phyloP scores from a whole-genome alignment of 2,329 filamentous ascomycete species.

The Hymenoscyphus albidus region DNA sequence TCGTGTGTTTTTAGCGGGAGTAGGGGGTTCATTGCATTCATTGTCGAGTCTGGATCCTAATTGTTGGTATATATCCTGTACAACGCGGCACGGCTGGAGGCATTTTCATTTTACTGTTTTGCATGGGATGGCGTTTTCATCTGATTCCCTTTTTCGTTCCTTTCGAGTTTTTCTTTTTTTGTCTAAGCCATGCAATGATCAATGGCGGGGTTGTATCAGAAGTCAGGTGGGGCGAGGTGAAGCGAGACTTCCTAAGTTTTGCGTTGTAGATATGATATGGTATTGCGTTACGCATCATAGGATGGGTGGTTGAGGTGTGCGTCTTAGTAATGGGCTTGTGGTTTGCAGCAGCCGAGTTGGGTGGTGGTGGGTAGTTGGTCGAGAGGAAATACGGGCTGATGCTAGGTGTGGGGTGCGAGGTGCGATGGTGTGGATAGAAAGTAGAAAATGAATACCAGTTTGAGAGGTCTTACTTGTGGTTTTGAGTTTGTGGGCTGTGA shows the following conservation, averaged over 20 bases:
- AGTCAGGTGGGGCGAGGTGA: background rate
- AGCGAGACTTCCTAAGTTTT: background rate
- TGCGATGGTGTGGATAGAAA: background rate
- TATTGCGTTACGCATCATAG: background rate
- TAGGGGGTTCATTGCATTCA: background rate
- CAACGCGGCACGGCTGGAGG: background rate
- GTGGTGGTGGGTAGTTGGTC: background rate
- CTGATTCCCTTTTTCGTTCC: background rate
- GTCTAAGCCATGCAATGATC: background rate
- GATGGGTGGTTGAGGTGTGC: too few relatives aligned
- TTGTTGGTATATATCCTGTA: background rate
- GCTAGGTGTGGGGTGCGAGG: too few relatives aligned
- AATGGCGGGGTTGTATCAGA: background rate
- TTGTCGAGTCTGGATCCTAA: conserved; percentile 12
- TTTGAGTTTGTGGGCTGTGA: background rate
- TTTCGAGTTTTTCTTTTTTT: background rate
- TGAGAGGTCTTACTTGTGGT: background rate
- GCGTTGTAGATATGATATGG: background rate
- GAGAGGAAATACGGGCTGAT: too few relatives aligned
- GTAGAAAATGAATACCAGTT: background rate
- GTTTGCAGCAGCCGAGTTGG: background rate
- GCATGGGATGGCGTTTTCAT: background rate
- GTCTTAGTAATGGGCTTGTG: background rate
- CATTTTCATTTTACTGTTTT: background rate
- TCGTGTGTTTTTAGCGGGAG: conserved; percentile 1